Percentiles rank a stretch among this genome's conserved stretches.
These are phyloP conservation scores for Phaeoacremonium minimum DNA, from an alignment of 2,329 filamentous ascomycete species.

Conservation along the genomic window DNA sequence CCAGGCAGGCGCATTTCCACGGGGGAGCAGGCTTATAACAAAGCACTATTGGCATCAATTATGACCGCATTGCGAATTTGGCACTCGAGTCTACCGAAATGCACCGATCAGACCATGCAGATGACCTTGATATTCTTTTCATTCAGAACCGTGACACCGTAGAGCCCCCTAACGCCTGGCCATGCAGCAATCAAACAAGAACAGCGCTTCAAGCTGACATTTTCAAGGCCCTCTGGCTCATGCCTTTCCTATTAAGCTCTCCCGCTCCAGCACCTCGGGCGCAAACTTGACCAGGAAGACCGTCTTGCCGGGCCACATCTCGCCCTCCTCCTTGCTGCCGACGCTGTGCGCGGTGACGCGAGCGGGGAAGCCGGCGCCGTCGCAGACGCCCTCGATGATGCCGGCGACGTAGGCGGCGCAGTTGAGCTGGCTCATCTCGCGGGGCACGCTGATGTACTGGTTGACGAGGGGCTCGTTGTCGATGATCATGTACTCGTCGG, in stretches of 20 bases:
- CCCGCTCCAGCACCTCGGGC: conserved; percentile 85
- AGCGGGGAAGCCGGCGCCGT: conserved; percentile 85
- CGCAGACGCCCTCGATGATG: conserved; percentile 91
- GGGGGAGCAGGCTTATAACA: no score
- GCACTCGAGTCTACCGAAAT: no score
- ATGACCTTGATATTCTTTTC: no score
- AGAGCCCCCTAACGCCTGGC: conserved; percentile 9
- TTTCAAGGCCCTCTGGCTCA: background rate
- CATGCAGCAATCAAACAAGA: conserved; percentile 4
- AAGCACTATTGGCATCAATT: no score
- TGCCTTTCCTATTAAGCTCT: conserved; percentile 65
- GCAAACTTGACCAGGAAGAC: conserved; percentile 94
- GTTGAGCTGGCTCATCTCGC: conserved; percentile 94
- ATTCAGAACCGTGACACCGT: no score
- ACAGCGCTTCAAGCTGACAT: conserved; percentile 7
- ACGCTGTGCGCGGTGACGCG: conserved; percentile 86
- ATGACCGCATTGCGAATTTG: no score
- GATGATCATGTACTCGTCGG: conserved; percentile 98
- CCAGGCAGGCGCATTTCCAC: no score
- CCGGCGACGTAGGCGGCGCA: conserved; percentile 95
- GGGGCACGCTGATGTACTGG: conserved; percentile 85
- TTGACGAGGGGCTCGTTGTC: conserved; percentile 98
- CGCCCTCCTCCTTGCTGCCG: conserved; percentile 54
- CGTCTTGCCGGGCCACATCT: conserved; percentile 95
- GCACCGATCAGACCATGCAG: no score